phyloP scores from a whole-genome alignment of 2,329 filamentous ascomycete genomes.

The Verticillium albo-atrum region DNA sequence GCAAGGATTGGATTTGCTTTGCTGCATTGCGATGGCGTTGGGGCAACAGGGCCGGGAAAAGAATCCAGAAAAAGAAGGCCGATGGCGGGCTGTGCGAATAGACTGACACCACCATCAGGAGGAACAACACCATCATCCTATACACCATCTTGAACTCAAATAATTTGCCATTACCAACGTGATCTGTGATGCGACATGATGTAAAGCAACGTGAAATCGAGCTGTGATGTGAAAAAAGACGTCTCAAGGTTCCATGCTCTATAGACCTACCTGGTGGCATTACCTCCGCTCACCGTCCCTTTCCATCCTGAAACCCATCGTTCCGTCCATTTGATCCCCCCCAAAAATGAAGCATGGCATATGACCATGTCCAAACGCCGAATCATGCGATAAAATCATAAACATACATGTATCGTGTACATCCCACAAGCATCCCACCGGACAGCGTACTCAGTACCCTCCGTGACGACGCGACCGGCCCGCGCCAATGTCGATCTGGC shows the following conservation, averaged over 20 bases:
- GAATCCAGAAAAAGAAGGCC: slow-evolving; percentile 6
- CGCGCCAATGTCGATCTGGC: slow-evolving; percentile 60
- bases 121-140: not conserved
- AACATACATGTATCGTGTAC: slow-evolving; percentile 1
- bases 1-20: slow-evolving; percentile 8
- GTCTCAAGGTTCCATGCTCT: not conserved
- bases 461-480: slow-evolving; percentile 51
- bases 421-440: not conserved
- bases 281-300: not conserved
- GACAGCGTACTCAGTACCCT: slow-evolving; percentile 26
- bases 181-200: not conserved
- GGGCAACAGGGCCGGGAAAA: slow-evolving; percentile 6
- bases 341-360: not conserved
- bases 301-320: not conserved
- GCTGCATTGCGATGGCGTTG: slow-evolving; percentile 39
- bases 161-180: not conserved
- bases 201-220: not conserved
- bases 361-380: not conserved
- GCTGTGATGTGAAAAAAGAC: not conserved
- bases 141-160: not conserved
- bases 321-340: not conserved
- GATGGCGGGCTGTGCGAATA: not conserved
- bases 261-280: not conserved
- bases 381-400: not conserved
- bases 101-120: not conserved